These are phyloP conservation scores for Cryptosporidium sp. DNA, from an alignment of 169 alveolate species.

Conservation along the genomic window DNA sequence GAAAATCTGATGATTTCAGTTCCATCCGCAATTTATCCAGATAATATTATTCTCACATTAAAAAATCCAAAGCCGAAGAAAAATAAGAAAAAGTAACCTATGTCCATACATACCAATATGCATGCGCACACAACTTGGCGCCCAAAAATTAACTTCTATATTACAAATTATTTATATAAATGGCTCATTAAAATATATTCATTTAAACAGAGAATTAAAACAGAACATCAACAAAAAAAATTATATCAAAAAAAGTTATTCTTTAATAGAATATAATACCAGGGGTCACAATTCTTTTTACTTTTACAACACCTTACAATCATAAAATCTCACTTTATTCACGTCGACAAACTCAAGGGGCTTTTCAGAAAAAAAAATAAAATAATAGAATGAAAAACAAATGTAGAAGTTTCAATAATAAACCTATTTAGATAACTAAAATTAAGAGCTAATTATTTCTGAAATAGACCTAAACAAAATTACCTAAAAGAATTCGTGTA, in stretches of 20 bases:
- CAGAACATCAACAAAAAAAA: background rate
- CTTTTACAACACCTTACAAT: no score
- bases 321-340: no score
- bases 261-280: background rate
- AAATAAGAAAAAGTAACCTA: slow-evolving; percentile 8
- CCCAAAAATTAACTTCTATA: background rate
- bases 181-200: background rate
- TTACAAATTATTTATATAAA: background rate
- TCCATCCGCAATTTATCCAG: slow-evolving; percentile 68
- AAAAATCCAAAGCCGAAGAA: slow-evolving; percentile 8
- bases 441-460: background rate
- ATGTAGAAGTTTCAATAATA: background rate
- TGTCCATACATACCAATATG: background rate
- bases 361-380: background rate
- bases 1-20: slow-evolving; percentile 54
- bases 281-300: background rate
- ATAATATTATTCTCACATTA: slow-evolving; percentile 43
- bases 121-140: slow-evolving; percentile 6
- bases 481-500: background rate
- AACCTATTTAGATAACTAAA: background rate
- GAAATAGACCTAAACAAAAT: background rate
- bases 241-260: no score
- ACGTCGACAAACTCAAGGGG: background rate
- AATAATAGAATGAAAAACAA: background rate
- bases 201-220: background rate